Percentiles rank a stretch among this genome's conserved stretches.
phyloP scores from a whole-genome alignment of 495 filamentous ascomycete species.

The Friedmanniomyces simplex region DNA sequence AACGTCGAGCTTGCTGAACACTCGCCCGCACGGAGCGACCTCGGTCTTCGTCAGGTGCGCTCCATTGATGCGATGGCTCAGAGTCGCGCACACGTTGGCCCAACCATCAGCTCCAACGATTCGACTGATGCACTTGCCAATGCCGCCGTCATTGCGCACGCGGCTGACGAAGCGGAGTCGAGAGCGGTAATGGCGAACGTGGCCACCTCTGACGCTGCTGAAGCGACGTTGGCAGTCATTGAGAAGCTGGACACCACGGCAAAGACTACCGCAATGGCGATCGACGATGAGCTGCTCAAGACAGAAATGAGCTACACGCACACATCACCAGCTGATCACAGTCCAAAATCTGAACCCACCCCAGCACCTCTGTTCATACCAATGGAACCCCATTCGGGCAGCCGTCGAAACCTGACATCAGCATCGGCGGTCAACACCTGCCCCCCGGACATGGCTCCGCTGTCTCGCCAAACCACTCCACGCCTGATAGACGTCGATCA shows the following conservation, averaged over 20 bases:
- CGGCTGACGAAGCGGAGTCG: background rate
- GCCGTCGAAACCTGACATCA: background rate
- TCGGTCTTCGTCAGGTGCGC: background rate
- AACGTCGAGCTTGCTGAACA: background rate
- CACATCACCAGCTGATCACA: too few relatives aligned
- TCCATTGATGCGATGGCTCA: conserved; percentile 11
- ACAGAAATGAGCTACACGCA: background rate
- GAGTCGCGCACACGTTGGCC: background rate
- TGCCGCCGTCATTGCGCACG: background rate
- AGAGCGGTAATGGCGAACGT: background rate
- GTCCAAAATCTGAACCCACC: background rate
- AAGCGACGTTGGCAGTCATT: background rate
- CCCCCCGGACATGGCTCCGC: conserved; percentile 8
- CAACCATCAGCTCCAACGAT: background rate
- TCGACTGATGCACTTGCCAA: background rate
- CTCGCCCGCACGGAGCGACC: background rate
- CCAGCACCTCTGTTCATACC: background rate
- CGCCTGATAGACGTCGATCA: background rate
- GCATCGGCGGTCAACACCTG: background rate
- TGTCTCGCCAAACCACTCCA: conserved; percentile 1
- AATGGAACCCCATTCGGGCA: background rate
- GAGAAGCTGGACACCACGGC: too few relatives aligned
- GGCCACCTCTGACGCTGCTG: background rate
- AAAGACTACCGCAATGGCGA: too few relatives aligned
- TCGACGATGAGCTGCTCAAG: too few relatives aligned